Evolutionary conservation across 2,329 filamentous ascomycete genomes (phyloP), one percentile per base, ranked within the genome.

Genomic region (Chaetomium sp.): DNA sequence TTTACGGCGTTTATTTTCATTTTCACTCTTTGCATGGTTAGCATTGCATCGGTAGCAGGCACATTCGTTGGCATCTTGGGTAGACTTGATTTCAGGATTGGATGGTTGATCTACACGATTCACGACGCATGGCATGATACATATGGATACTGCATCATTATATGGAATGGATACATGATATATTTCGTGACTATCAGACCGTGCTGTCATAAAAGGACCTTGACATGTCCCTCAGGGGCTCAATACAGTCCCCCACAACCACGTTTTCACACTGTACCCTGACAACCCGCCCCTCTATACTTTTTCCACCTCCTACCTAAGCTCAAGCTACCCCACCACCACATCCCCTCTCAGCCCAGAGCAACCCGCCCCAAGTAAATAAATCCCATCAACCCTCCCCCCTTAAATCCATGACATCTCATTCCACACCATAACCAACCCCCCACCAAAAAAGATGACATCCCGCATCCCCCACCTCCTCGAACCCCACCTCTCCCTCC

Each of bases 401-500:
- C n/a, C n/a, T 3, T 29, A 6, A 6, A 29, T 29, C 27, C 6
- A 49, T n/a, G 27, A 25, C 49, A 13, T 29, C 51, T 3, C 29
- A 31, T 13, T 31, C 13, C 8, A 31, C 51, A 31, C 16, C 29
- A 29, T 29, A 29, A 29, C 27, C n/a, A n/a, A n/a, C n/a, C n/a
- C n/a, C n/a, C n/a, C n/a, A n/a, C 27, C 27, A 12, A 7, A 38
- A 53, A 19, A 25, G 13, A 65, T 60, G 57, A 49, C 57, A 7
- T 57, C 53, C 45, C 60, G 83, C 38, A 66, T 86, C 65, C 89
- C 90, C 2, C 81, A 85, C 63, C 82, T 89, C 2, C 80, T 92
- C 16, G 84, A 90, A 71, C 82, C 87, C 7, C 89, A 89, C 74
- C 80, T 90, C 58, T 72, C 77, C 55, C 80, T 88, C 1, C 86